Base-by-base conservation (phyloP, 257 asterid genomes). In the Capsicum rhomboideum region DNA sequence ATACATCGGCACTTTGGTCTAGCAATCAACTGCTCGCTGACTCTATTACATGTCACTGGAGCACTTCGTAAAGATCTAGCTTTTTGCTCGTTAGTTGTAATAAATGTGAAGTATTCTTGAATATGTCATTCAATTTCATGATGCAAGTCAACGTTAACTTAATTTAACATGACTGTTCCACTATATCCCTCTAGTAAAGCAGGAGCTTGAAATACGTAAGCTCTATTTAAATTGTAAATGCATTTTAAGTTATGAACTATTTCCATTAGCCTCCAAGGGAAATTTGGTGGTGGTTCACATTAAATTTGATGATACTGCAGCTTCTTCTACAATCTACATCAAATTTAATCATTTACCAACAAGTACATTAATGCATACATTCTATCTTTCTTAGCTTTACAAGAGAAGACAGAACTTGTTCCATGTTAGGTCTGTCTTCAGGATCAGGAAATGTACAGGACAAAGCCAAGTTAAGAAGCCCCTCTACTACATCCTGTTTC, bases 371-470 rank as follows among this genome's bases (percentile, higher is more conserved):
- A 46, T 74, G 56, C 42, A 74, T 13, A 21, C 8, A 23, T 7
- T 23, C 84, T 85, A 80, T 89, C 78, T 85, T 89, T 7, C 90
- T 90, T 77, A 92, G 89, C 88, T 94, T 93, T 8, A 79, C 56
- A 72, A 95, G 92, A 81, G 90, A 88, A 74, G 89, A 29, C 83
- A 90, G 34, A 78, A 93, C 96, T 56, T 88, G 80, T 26, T 93
- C 94, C 97, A 94, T 95, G 74, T 90, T 87, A 20, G 99, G 97
- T 59, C 97, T 88, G 54, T 87, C 89, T n/a, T 90, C 94, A 6
- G 99, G 98, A 72, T 91, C 86, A 0, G 84, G 84, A 83, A 74
- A 82, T 69, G 94, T 88, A 87, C 99, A 95, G n/a, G 94, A 92
- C 79, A 94, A 84, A 26, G 92, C 94, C 83, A 95, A 80, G 37